Base-by-base conservation (phyloP, 768 basidiomycete species). In the Tephrocybe sp. region DNA sequence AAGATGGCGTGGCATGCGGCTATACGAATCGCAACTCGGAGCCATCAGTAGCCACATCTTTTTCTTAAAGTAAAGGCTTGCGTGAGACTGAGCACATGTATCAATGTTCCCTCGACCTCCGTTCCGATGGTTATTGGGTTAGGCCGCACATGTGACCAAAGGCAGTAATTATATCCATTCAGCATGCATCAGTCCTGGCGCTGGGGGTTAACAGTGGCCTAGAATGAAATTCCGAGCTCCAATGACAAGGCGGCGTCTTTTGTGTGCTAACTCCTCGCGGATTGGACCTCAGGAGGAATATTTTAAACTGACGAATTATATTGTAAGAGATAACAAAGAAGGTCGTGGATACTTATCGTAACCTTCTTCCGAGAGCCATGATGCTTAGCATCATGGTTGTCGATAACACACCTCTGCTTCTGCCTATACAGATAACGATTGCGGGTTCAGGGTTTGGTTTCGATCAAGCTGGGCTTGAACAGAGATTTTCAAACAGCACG, bases 51-150 rank as follows among this genome's bases (percentile, higher is more conserved):
- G 59, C 60, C 64, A 64, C 65, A 63, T 68, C 62, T 53, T 56
- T 53, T 56, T 58, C 62, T 60, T 56, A 62, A 52, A 64, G 55
- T 47, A 49, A 47, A 43, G 50, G 52, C 51, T 52, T 63, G 60
- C 60, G 66, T 68, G 64, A 66, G 68, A 68, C 64, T 57, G 57
- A 55, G 60, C 68, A 69, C 68, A 69, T 69, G 68, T 62, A 61
- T 60, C 54, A 65, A 61, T 52, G 56, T 60, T 61, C 54, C 55
- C 55, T 60, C 54, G 60, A 59, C 62, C 60, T 62, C 65, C 65
- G 66, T 60, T 68, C 68, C 71, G 67, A 70, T 68, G 61, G 60
- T 60, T 62, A 60, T 59, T 60, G 55, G 42, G 39, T 33, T 39
- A 48, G 43, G 42, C 4, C 8, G 49, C 54, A 45, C 68, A 68